Evolutionary conservation across 2,329 filamentous ascomycete genomes (phyloP).

Genomic region (Cladosporium velox): DNA sequence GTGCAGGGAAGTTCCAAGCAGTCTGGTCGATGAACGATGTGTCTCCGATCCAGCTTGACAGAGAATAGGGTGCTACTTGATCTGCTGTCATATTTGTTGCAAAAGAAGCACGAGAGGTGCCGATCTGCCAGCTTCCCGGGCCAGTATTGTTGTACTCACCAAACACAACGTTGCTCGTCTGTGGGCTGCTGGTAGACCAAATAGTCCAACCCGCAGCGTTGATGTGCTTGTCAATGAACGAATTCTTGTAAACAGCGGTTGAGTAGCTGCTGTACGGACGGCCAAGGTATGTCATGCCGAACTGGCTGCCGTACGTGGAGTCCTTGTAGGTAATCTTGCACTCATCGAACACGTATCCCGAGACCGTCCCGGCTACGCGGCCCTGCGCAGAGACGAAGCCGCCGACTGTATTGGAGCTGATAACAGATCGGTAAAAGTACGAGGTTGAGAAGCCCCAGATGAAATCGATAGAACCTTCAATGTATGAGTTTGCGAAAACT

Average conservation of each 20-base stretch:
- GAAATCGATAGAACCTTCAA: slow-evolving; percentile 44
- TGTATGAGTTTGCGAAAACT: slow-evolving; percentile 34
- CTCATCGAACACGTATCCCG: slow-evolving; percentile 42
- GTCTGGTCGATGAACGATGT: slow-evolving; percentile 47
- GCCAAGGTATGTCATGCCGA: slow-evolving; percentile 50
- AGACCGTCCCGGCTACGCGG: slow-evolving; percentile 40
- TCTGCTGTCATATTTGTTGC: slow-evolving; percentile 41
- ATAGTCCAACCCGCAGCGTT: slow-evolving; percentile 59
- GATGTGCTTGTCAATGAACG: slow-evolving; percentile 55
- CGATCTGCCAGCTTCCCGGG: slow-evolving; percentile 53
- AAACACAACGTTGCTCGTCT: slow-evolving; percentile 56
- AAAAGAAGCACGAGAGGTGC: slow-evolving; percentile 53
- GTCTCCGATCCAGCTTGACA: slow-evolving; percentile 44
- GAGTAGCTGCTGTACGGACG: slow-evolving; percentile 54
- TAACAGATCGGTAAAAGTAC: slow-evolving; percentile 45
- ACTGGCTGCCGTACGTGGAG: slow-evolving; percentile 44
- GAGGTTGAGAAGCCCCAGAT: slow-evolving; percentile 47
- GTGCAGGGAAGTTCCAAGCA: slow-evolving; percentile 43
- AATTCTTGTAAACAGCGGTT: slow-evolving; percentile 53
- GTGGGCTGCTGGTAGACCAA: slow-evolving; percentile 53
- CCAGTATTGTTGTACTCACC: slow-evolving; percentile 63
- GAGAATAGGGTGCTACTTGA: slow-evolving; percentile 40
- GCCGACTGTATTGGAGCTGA: slow-evolving; percentile 39
- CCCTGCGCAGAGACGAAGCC: slow-evolving; percentile 43
- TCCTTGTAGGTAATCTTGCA: slow-evolving; percentile 57